phyloP scores from a whole-genome alignment of 163 green algal genomes.

The Volvox carteri region DNA sequence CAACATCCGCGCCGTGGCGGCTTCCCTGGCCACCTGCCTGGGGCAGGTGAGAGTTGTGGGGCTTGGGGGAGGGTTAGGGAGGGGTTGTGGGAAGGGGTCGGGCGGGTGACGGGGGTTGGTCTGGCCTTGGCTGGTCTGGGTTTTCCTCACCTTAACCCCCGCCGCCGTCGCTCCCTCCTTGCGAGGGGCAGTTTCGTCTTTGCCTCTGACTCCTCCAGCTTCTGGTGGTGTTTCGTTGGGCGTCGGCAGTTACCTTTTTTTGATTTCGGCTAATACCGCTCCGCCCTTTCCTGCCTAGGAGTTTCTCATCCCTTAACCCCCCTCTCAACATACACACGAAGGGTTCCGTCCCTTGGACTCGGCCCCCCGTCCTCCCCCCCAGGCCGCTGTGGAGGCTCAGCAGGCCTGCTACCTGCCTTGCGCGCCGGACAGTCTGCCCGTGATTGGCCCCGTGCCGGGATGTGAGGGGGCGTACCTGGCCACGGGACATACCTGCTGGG shows the following conservation, averaged over 20 bases:
- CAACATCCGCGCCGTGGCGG: conserved; percentile 29
- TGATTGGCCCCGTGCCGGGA: conserved; percentile 80
- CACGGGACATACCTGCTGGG: conserved; percentile 90
- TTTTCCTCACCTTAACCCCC: too few relatives aligned
- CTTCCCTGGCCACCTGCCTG: conserved; percentile 10
- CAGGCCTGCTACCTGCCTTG: conserved; percentile 87
- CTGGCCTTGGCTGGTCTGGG: too few relatives aligned
- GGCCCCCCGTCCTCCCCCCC: not conserved
- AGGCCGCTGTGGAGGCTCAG: conserved; percentile 62
- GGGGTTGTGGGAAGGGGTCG: too few relatives aligned
- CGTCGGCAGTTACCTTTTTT: too few relatives aligned
- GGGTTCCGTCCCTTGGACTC: too few relatives aligned
- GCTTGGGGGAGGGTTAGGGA: too few relatives aligned
- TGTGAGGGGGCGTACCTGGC: conserved; percentile 71
- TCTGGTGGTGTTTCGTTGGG: too few relatives aligned
- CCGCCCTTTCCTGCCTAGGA: not conserved
- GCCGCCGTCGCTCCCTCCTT: too few relatives aligned
- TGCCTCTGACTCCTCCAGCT: too few relatives aligned
- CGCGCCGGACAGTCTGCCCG: conserved; percentile 72
- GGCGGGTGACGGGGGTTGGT: too few relatives aligned
- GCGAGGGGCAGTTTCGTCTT: too few relatives aligned
- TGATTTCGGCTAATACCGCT: too few relatives aligned
- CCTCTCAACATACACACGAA: not conserved
- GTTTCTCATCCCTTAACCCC: not conserved
- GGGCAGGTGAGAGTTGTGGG: conserved; percentile 3